Base-by-base conservation (phyloP, 2,329 filamentous ascomycete species). In the Ophiostoma tasmaniense region DNA sequence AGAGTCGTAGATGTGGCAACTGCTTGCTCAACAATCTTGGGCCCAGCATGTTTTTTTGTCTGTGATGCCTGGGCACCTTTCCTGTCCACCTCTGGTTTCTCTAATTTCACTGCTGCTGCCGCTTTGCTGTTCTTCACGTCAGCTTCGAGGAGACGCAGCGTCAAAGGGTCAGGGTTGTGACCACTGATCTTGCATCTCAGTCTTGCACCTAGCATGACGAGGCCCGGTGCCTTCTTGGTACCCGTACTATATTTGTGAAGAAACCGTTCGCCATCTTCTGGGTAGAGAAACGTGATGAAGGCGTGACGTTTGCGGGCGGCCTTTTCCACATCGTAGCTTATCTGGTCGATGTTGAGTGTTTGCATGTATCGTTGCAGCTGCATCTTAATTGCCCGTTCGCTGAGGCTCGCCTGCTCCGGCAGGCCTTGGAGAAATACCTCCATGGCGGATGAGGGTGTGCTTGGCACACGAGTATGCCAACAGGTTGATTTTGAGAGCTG, bases 341-440 rank as follows among this genome's bases (percentile, higher is more conserved):
- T 50, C 3, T 69, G 66, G 1, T 70, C 35, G 65, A 86, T 83
- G 1, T 72, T 69, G 1, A 86, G 76, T 0, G 65, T 71, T 0
- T 75, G 73, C 74, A 85, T 79, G 35, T 78, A 74, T 0, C 80
- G 79, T 20, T 73, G 67, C 1, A 87, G 76, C 66, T 81, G 79
- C 0, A 68, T 73, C 13, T 73, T 74, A 11, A 86, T 74, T 7
- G 72, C 73, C 0, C 78, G 73, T 2, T 81, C 77, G 11, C 78
- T 75, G 37, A 85, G 72, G 35, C 79, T 50, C 17, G 67, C 75
- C 11, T 67, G 37, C 10, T 67, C 22, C 1, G 83, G 82, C 17
- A 86, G 76, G 13, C 80, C 79, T 17, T 67, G 71, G 39, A 85
- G 73, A 45, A 80, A 80, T 13, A 82, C 78, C 71, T 85, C 82